Base-by-base conservation (phyloP, 805 yeast species). In the Kazachstania africana region DNA sequence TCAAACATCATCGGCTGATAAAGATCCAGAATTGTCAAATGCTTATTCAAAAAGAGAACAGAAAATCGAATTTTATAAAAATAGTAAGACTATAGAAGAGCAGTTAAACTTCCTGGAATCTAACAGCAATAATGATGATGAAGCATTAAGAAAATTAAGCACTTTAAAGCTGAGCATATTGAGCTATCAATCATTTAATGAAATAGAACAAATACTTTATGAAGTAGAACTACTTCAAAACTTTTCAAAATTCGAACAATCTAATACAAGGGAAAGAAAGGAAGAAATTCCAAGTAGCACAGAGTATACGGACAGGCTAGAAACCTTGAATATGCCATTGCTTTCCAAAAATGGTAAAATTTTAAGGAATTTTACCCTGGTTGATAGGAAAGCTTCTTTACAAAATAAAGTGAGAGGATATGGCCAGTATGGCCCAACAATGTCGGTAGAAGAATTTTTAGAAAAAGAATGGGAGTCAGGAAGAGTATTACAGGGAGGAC, bases 361-460 rank as follows among this genome's bases (percentile, higher is more conserved):
- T 5, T 55, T 81, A 20, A 70, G 79, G 43, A 96, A 96, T 8
- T 91, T 88, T 55, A 80, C 88, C 0, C 66, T 88, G 12, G 72
- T 74, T 10, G 62, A 77, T 8, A 58, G 66, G 26, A 66, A 72
- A 36, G 72, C 72, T 23, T 71, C 76, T 28, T 42, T 83, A 12
- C 62, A 67, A 35, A 59, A 65, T 20, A 71, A 76, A 44, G 95
- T 87, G 0, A 74, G 71, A 43, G 95, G 96, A 1, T 83, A 93
- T 2, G 98, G 96, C 1, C 96, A 91, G 56, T 74, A 68, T 16
- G 64, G 88, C 18, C 98, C 98, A 2, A 83, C 96, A 0, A 83
- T 91, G 91, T 65, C 94, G 0, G 85, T 91, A 0, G 98, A 91
- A 41, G 96, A 91, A 44, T 77, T 80, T 38, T 62, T 91, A 32